phyloP scores from a whole-genome alignment of 164 flowering plant species.

The Malania oleifera region DNA sequence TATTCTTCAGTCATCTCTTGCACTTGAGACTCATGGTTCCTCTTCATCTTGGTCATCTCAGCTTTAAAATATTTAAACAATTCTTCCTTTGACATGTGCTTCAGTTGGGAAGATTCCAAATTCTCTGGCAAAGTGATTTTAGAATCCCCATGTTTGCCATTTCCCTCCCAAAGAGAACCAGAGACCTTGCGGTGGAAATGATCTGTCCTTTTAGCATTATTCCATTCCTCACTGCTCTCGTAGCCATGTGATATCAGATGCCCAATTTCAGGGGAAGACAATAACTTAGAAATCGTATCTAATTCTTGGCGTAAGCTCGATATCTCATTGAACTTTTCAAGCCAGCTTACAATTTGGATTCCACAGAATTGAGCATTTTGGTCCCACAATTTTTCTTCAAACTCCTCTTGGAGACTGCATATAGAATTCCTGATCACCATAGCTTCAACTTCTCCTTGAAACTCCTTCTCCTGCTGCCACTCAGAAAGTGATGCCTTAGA shows the following conservation, averaged over 20 bases:
- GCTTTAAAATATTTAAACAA: slow-evolving; percentile 42
- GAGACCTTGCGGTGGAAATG: slow-evolving; percentile 36
- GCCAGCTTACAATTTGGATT: slow-evolving; percentile 19
- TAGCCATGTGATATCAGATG: slow-evolving; percentile 44
- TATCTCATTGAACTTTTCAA: slow-evolving; percentile 40
- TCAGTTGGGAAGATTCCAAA: slow-evolving; percentile 39
- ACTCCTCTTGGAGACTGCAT: slow-evolving; percentile 33
- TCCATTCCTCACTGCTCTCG: slow-evolving; percentile 36
- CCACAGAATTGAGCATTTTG: slow-evolving; percentile 24
- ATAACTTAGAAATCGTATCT: slow-evolving; percentile 39
- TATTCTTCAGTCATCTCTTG: slow-evolving; percentile 53
- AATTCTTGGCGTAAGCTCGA: slow-evolving; percentile 54
- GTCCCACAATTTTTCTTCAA: slow-evolving; percentile 32
- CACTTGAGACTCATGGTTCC: slow-evolving; percentile 60
- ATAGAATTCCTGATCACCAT: slow-evolving; percentile 42
- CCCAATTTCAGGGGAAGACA: slow-evolving; percentile 41
- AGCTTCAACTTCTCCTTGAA: slow-evolving; percentile 46
- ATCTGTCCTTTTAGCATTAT: slow-evolving; percentile 30
- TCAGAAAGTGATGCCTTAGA: slow-evolving; percentile 26
- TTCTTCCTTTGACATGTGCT: slow-evolving; percentile 48
- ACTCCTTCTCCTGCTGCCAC: slow-evolving; percentile 27
- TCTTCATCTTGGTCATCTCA: slow-evolving; percentile 62
- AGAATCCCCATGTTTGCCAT: slow-evolving; percentile 41
- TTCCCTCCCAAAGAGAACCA: slow-evolving; percentile 35
- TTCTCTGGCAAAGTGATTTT: slow-evolving; percentile 28